Evolutionary conservation across 163 green algal species (phyloP).

Genomic region (Chlamydomonas reinhardtii): DNA sequence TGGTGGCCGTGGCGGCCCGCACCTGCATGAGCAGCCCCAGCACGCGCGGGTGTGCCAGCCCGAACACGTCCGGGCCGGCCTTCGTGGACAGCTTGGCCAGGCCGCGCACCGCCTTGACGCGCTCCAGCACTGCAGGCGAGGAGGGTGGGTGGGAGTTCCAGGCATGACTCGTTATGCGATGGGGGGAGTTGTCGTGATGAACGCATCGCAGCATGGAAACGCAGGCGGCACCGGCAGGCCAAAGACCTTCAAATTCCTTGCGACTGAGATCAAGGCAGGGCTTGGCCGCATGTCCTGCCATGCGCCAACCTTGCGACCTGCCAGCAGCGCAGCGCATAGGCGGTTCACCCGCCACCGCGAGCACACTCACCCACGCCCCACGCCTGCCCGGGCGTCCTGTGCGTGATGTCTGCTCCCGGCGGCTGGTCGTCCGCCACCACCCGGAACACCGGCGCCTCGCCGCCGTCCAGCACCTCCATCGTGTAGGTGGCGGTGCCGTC

Average conservation of each 20-base stretch:
- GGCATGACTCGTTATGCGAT: too few species aligned
- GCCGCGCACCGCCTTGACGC: conserved; percentile 8
- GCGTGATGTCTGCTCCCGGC: background rate
- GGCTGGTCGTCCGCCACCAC: conserved; percentile 27
- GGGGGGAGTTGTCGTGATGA: too few species aligned
- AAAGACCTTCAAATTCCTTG: too few species aligned
- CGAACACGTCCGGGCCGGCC: conserved; percentile 40
- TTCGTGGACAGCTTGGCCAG: conserved; percentile 17
- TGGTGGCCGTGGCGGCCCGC: background rate
- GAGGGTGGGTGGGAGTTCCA: too few species aligned
- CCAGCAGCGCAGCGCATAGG: too few species aligned
- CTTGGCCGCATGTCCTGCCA: too few species aligned
- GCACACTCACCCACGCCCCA: conserved; percentile 31
- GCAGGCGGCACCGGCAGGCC: too few species aligned
- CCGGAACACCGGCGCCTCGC: background rate
- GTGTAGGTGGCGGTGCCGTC: conserved; percentile 10
- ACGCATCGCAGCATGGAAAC: too few species aligned
- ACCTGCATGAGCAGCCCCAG: conserved; percentile 28
- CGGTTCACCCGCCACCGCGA: too few species aligned
- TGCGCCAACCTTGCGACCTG: too few species aligned
- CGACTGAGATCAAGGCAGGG: too few species aligned
- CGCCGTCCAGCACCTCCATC: conserved; percentile 21
- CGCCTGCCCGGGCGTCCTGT: conserved; percentile 10
- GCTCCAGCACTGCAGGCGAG: conserved; percentile 12
- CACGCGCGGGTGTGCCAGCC: conserved; percentile 33